Evolutionary conservation across 2,329 filamentous ascomycete species (phyloP), one percentile per base, ranked within the genome.

Genomic region (Anthostomella pinea): DNA sequence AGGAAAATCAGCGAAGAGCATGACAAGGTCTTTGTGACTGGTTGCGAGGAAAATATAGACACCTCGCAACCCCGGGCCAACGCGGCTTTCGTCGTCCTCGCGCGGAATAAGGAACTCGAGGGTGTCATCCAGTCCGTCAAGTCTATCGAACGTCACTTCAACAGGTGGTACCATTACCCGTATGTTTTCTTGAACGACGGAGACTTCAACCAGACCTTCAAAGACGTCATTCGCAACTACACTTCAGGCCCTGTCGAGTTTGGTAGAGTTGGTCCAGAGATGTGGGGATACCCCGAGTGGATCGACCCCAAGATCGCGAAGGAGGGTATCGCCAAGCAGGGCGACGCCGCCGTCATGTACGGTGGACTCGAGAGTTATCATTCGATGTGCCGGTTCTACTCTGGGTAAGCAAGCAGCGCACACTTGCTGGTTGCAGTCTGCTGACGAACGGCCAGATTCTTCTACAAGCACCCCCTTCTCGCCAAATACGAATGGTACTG

Each of bases 401-500:
- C 93, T 46, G 93, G 91, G 85, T 93, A 72, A 56, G 81, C 30
- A 17, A 20, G n/a, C 14, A 21, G 8, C 49, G 50, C 45, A 54
- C 26, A 17, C 16, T 15, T 10, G n/a, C n/a, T 13, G 17, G 13
- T 15, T 15, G 13, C 11, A 10, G 3, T n/a, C 16, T 24, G 23
- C 38, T 45, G 39, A 45, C 28, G 4, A 10, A 15, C n/a, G 11
- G 7, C 5, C 45, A 78, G 88, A 27, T 93, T 94, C 68, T 98
- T 98, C 69, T 98, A 93, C 73, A 95, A 96, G 64, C 93, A 98
- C 61, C 85, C 90, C 48, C 78, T 97, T 21, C 77, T 98, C 29
- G 79, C 86, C 59, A 97, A 97, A 66, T 98, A 97, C 67, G 89
- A 97, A 60, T 98, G 93, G 93, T 98, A 98, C 72, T 98, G 93